Conservation (phyloP, 2,329 filamentous ascomycete genomes). For the Trichophyton equinum region DNA sequence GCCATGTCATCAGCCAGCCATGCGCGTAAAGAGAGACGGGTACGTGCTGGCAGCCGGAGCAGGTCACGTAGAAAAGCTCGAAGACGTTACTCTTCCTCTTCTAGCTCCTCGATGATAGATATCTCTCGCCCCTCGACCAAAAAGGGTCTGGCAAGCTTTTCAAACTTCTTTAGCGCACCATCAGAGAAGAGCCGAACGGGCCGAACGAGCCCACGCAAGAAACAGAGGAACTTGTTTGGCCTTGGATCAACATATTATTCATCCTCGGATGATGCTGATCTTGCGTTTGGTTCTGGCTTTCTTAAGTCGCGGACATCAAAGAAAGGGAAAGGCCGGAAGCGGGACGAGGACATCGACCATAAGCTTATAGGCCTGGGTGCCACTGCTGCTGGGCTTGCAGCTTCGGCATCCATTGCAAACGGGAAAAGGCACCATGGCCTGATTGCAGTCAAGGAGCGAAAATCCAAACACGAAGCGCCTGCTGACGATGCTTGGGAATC, state of each 20-base stretch:
- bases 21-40: slow-evolving; percentile 4
- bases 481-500: slow-evolving; percentile 47
- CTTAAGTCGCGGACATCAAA: slow-evolving; percentile 18
- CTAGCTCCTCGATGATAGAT: slow-evolving; percentile 51
- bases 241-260: slow-evolving; percentile 48
- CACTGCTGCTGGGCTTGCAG: slow-evolving; percentile 36
- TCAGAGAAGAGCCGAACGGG: slow-evolving; percentile 38
- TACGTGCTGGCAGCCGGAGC: slow-evolving; percentile 20
- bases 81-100: slow-evolving; percentile 29
- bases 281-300: slow-evolving; percentile 50
- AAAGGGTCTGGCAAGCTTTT: slow-evolving; percentile 42
- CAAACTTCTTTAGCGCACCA: slow-evolving; percentile 51
- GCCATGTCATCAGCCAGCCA: slow-evolving; percentile 15
- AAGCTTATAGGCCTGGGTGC: slow-evolving; percentile 38
- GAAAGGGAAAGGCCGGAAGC: slow-evolving; percentile 25
- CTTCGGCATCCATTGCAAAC: slow-evolving; percentile 24
- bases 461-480: not conserved
- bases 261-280: slow-evolving; percentile 54
- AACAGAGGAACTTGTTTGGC: slow-evolving; percentile 36
- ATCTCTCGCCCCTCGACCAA: slow-evolving; percentile 47
- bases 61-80: slow-evolving; percentile 23
- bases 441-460: slow-evolving; percentile 20
- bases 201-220: slow-evolving; percentile 33
- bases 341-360: slow-evolving; percentile 30
- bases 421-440: slow-evolving; percentile 26